These are phyloP conservation scores for Zymoseptoria crescenta DNA, from an alignment of 2,329 filamentous ascomycete genomes.

Conservation along the genomic window DNA sequence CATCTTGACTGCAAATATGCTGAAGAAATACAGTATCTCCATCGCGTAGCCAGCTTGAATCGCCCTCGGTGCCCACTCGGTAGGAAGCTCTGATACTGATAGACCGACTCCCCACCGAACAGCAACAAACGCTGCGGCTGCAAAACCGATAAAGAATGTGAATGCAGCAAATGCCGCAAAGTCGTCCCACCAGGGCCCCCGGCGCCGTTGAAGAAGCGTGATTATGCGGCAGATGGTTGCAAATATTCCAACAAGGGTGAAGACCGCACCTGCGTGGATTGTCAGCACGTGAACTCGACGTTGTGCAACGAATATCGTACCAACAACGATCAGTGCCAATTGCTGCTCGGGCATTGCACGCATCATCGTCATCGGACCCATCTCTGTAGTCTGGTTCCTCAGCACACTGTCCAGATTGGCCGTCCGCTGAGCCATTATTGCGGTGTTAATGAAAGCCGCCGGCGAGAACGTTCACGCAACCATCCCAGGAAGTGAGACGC, in stretches of 20 bases:
- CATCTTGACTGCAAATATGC: conserved; percentile 36
- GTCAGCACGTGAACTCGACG: not conserved
- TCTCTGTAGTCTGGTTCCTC: not conserved
- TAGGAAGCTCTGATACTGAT: conserved; percentile 8
- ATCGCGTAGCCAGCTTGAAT: conserved; percentile 21
- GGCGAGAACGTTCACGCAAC: not conserved
- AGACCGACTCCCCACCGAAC: conserved; percentile 20
- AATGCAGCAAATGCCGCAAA: conserved; percentile 16
- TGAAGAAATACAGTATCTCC: conserved; percentile 33
- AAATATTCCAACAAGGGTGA: conserved; percentile 12
- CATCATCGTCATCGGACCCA: not conserved
- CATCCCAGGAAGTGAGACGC: not conserved
- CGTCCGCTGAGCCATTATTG: not conserved
- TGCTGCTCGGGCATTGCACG: not conserved
- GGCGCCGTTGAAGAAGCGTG: conserved; percentile 11
- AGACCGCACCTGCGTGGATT: conserved; percentile 9
- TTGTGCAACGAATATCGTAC: not conserved
- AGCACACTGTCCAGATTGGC: not conserved
- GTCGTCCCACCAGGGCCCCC: conserved; percentile 17
- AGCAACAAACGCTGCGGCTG: conserved; percentile 12
- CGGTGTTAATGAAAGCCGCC: not conserved
- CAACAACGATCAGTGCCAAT: conserved; percentile 4
- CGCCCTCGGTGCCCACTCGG: conserved; percentile 14
- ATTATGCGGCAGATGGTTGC: conserved; percentile 15
- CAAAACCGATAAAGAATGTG: conserved; percentile 13